phyloP scores from a whole-genome alignment of 1,284 basidiomycete species.

The Leccinum huronense region DNA sequence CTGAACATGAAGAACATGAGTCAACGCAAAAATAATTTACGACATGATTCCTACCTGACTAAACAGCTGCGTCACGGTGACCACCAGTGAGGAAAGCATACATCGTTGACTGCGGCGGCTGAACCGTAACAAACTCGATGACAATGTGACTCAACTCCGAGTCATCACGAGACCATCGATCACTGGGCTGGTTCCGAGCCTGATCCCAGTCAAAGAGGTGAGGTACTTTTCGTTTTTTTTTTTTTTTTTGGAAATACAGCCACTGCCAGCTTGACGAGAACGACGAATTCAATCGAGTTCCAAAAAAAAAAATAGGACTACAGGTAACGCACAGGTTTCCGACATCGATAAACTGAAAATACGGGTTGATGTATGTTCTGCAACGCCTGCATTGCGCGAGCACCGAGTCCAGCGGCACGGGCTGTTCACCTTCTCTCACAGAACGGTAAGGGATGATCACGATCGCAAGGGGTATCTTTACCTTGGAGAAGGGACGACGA shows the following conservation, averaged over 20 bases:
- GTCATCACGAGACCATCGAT: conserved; percentile 92
- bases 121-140: conserved; percentile 99
- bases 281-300: conserved; percentile 12
- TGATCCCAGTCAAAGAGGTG: conserved; percentile 99
- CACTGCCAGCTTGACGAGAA: conserved; percentile 80
- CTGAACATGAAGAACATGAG: conserved; percentile 40
- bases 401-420: conserved; percentile 89
- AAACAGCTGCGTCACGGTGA: conserved; percentile 84
- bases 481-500: conserved; percentile 89
- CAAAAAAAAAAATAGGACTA: neutral
- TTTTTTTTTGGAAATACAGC: conserved; percentile 8
- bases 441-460: conserved; percentile 92
- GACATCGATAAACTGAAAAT: conserved; percentile 97
- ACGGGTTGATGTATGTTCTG: conserved; percentile 98
- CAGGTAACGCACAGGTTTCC: conserved; percentile 72
- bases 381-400: conserved; percentile 97
- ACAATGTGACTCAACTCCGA: conserved; percentile 77
- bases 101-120: conserved; percentile 97
- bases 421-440: conserved; percentile 70
- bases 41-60: conserved; percentile 56
- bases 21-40: neutral
- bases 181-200: conserved; percentile 88
- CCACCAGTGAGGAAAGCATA: conserved; percentile 96
- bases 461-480: conserved; percentile 90
- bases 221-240: conserved; percentile 54